These are phyloP conservation scores for Fonsecaea pedrosoi DNA, from an alignment of 2,329 filamentous ascomycete genomes.

Conservation along the genomic window DNA sequence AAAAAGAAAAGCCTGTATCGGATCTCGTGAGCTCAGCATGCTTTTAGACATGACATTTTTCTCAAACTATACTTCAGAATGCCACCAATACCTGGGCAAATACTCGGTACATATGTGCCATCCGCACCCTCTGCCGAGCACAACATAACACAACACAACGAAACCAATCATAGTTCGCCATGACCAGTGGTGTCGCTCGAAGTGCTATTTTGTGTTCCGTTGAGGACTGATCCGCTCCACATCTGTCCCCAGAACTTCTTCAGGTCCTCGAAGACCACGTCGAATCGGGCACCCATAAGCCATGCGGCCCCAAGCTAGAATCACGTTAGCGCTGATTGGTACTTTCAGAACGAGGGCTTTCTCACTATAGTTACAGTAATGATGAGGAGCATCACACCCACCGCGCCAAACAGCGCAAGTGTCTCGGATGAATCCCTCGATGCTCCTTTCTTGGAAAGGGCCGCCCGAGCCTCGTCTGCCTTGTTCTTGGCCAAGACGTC, in stretches of 20 bases:
- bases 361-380: conserved; percentile 82
- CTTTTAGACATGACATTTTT: neutral
- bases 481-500: conserved; percentile 58
- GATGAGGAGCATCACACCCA: conserved; percentile 71
- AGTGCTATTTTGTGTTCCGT: conserved; percentile 4
- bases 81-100: neutral
- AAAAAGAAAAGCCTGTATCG: neutral
- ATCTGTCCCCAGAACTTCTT: conserved; percentile 47
- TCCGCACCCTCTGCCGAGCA: conserved; percentile 17
- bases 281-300: conserved; percentile 81
- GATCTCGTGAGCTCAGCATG: neutral
- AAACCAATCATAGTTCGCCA: conserved; percentile 26
- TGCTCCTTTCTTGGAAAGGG: conserved; percentile 50
- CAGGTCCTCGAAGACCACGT: conserved; percentile 68
- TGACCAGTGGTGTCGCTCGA: conserved; percentile 19
- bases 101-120: neutral
- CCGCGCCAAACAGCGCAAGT: conserved; percentile 69
- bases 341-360: conserved; percentile 32
- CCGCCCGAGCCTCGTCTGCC: conserved; percentile 43
- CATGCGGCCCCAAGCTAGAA: conserved; percentile 76
- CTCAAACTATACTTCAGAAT: neutral
- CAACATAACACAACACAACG: neutral
- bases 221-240: conserved; percentile 16
- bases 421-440: conserved; percentile 62
- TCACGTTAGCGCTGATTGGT: conserved; percentile 19